Evolutionary conservation across 306 rosid species (phyloP).

Genomic region (Cicer cuneatum): DNA sequence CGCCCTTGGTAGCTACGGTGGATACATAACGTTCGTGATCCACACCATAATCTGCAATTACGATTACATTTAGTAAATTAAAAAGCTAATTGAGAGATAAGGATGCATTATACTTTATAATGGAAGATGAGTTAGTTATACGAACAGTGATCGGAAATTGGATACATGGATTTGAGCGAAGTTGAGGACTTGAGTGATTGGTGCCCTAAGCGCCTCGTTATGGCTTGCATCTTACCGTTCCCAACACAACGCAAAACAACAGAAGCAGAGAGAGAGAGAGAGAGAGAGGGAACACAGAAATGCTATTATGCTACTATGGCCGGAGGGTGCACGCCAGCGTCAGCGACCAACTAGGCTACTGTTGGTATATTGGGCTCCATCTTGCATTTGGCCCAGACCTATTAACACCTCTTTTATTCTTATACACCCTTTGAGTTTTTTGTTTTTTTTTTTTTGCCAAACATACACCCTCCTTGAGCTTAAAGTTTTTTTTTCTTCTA

Average conservation of each 20-base stretch:
- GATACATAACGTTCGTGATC: constrained; percentile 74
- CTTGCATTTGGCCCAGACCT: constrained; percentile 9
- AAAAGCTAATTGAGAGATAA: constrained; percentile 25
- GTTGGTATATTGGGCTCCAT: constrained; percentile 12
- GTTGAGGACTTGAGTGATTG: constrained; percentile 57
- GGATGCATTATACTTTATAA: constrained; percentile 7
- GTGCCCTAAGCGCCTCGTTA: constrained; percentile 74
- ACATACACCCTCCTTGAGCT: too few relatives aligned
- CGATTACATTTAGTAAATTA: neutral
- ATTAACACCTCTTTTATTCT: too few relatives aligned
- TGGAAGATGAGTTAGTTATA: constrained; percentile 25
- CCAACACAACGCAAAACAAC: neutral
- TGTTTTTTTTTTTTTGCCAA: too few relatives aligned
- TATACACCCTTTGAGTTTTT: too few relatives aligned
- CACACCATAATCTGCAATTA: constrained; percentile 64
- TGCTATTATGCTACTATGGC: neutral
- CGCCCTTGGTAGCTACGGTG: constrained; percentile 75
- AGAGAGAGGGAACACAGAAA: neutral
- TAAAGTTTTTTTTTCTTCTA: too few relatives aligned
- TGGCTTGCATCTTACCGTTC: constrained; percentile 78
- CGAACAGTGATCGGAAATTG: constrained; percentile 74
- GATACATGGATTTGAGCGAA: constrained; percentile 60
- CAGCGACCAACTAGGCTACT: neutral
- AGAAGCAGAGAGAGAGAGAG: constrained; percentile 6
- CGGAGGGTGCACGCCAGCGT: constrained; percentile 27